Conservation (phyloP, 768 basidiomycete genomes). For the Neoboletus magnificus region DNA sequence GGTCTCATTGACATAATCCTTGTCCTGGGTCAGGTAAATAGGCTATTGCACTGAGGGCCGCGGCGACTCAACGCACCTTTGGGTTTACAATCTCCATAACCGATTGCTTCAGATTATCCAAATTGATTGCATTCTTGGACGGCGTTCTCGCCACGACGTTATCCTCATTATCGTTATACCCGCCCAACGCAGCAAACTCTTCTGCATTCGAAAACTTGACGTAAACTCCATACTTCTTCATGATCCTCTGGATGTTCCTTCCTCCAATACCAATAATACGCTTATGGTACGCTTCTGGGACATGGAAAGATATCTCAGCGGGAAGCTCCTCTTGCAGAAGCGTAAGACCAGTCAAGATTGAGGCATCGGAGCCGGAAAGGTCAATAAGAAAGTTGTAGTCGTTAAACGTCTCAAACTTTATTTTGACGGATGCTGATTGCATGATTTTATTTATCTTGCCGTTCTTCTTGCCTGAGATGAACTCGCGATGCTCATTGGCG, state of each 20-base stretch:
- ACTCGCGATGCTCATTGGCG: conserved; percentile 96
- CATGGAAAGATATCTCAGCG: conserved; percentile 97
- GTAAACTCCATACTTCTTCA: conserved; percentile 99
- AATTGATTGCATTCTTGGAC: conserved; percentile 92
- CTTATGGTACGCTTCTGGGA: conserved; percentile 97
- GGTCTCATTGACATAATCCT: conserved; percentile 93
- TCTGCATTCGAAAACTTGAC: conserved; percentile 99
- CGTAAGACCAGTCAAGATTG: conserved; percentile 81
- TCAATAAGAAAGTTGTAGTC: conserved; percentile 95
- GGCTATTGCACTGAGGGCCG: background rate
- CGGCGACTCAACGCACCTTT: conserved; percentile 55
- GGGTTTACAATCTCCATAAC: conserved; percentile 98
- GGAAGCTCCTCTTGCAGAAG: conserved; percentile 97
- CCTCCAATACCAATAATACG: conserved; percentile 98
- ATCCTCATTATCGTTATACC: conserved; percentile 96
- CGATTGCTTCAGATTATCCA: conserved; percentile 92
- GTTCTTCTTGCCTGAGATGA: conserved; percentile 99
- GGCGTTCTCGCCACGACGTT: conserved; percentile 98
- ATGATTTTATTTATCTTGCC: conserved; percentile 99
- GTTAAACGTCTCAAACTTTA: conserved; percentile 98
- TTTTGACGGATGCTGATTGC: conserved; percentile 95
- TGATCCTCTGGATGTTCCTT: conserved; percentile 96
- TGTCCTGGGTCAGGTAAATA: conserved; percentile 57
- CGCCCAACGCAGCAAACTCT: conserved; percentile 91
- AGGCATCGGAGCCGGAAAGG: conserved; percentile 79